phyloP scores from a whole-genome alignment of 805 yeast species.

The Candida silvicultrix region DNA sequence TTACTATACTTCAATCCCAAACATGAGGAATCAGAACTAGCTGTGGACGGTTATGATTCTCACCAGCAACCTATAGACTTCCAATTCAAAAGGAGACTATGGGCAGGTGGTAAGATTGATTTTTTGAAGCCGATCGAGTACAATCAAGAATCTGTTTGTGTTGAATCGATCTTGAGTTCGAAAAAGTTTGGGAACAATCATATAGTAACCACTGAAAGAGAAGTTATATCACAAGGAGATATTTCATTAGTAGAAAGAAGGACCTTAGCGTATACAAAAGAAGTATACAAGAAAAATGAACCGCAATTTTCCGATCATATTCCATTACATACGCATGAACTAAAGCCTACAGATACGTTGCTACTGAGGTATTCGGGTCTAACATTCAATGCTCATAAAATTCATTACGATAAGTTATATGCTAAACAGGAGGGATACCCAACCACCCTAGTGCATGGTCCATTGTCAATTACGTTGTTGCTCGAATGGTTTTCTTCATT shows the following conservation, averaged over 20 bases:
- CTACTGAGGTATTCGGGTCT: slow-evolving; percentile 65
- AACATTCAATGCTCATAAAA: slow-evolving; percentile 77
- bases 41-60: slow-evolving; percentile 75
- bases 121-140: slow-evolving; percentile 30
- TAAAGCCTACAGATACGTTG: slow-evolving; percentile 35
- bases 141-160: slow-evolving; percentile 38
- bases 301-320: background rate
- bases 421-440: slow-evolving; percentile 56
- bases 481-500: slow-evolving; percentile 41
- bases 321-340: slow-evolving; percentile 21
- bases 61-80: slow-evolving; percentile 37
- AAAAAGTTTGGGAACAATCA: slow-evolving; percentile 30
- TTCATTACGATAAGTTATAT: slow-evolving; percentile 66
- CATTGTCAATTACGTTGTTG: slow-evolving; percentile 58
- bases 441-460: slow-evolving; percentile 70
- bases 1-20: slow-evolving; percentile 62
- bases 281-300: slow-evolving; percentile 10
- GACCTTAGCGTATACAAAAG: slow-evolving; percentile 54
- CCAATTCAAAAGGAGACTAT: slow-evolving; percentile 56
- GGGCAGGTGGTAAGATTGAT: slow-evolving; percentile 67
- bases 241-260: slow-evolving; percentile 45
- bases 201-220: slow-evolving; percentile 52
- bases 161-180: slow-evolving; percentile 43
- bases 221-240: slow-evolving; percentile 27
- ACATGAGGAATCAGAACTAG: slow-evolving; percentile 39